A percentile compares a stretch with the other conserved stretches of the same genome.
Conservation (phyloP, 176 grass and related monocot species). For the Phoenix roebelenii region DNA sequence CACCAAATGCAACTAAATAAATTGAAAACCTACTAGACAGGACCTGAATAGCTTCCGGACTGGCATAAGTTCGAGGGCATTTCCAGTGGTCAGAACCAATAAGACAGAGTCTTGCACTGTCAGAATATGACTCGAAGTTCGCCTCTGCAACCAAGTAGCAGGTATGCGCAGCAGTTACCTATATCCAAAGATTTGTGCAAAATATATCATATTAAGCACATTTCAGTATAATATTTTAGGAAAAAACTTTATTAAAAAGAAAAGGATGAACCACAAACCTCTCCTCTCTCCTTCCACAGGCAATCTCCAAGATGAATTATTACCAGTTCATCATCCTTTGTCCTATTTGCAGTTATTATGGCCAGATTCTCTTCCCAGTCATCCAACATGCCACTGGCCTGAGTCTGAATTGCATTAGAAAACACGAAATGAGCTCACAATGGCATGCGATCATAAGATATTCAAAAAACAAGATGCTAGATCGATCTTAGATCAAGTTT, state of each 20-base stretch:
- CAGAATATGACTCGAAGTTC: conserved; percentile 78
- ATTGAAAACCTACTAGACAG: background rate
- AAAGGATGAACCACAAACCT: conserved; percentile 38
- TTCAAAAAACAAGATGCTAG: too few species aligned
- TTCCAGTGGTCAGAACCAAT: conserved; percentile 89
- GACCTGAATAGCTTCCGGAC: conserved; percentile 93
- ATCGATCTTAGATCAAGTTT: background rate
- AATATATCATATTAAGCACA: conserved; percentile 3
- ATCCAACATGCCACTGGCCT: conserved; percentile 60
- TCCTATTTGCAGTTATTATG: conserved; percentile 93
- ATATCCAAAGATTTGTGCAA: conserved; percentile 16
- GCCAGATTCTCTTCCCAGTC: conserved; percentile 99
- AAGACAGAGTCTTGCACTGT: conserved; percentile 82
- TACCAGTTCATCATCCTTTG: conserved; percentile 83
- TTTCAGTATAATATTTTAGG: too few species aligned
- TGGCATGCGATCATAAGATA: too few species aligned
- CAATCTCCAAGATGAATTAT: conserved; percentile 97
- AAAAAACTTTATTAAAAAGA: conserved; percentile 5
- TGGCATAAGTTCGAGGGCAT: conserved; percentile 80
- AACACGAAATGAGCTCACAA: background rate
- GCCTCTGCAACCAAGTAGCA: conserved; percentile 95
- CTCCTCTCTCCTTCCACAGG: conserved; percentile 94
- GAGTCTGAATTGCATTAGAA: conserved; percentile 20
- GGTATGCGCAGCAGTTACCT: conserved; percentile 89
- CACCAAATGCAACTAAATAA: too few species aligned